Evolutionary conservation across 768 basidiomycete species (phyloP).

Genomic region (Boletus tylopilopsis): DNA sequence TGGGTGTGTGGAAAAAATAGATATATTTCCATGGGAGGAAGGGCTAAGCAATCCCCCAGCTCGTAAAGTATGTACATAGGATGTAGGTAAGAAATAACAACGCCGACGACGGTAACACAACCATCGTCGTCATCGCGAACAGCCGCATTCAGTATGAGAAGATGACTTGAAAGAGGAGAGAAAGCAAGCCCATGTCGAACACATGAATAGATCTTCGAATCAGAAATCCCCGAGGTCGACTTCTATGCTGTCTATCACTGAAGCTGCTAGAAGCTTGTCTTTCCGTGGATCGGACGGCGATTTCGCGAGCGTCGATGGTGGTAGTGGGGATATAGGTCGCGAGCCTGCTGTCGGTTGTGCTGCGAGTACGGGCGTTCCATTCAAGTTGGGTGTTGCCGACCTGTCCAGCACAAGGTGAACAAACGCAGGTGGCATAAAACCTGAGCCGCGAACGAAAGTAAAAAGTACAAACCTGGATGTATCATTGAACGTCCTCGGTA

Average conservation of each 20-base stretch:
- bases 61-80: conserved; percentile 2
- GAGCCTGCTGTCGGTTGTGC: conserved; percentile 24
- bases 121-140: not conserved
- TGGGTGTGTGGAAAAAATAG: not conserved
- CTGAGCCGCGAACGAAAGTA: conserved; percentile 7
- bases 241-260: conserved; percentile 63
- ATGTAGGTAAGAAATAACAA: too few relatives aligned
- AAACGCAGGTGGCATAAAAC: conserved; percentile 18
- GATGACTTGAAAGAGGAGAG: not conserved
- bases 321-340: conserved; percentile 37
- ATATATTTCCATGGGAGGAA: conserved; percentile 2
- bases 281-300: conserved; percentile 29
- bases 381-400: conserved; percentile 46
- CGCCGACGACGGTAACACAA: too few relatives aligned
- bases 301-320: conserved; percentile 19
- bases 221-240: conserved; percentile 79
- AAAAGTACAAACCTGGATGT: conserved; percentile 54
- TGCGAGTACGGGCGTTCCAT: conserved; percentile 39
- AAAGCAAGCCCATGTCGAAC: not conserved
- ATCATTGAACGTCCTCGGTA: conserved; percentile 53
- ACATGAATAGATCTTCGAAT: conserved; percentile 6
- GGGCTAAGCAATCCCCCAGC: not conserved
- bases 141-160: too few relatives aligned
- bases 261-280: conserved; percentile 48
- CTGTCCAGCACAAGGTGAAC: conserved; percentile 20